Evolutionary conservation across 139 green algal genomes (phyloP), one percentile per base, ranked within the genome.

Genomic region (Chlorella sp.): DNA sequence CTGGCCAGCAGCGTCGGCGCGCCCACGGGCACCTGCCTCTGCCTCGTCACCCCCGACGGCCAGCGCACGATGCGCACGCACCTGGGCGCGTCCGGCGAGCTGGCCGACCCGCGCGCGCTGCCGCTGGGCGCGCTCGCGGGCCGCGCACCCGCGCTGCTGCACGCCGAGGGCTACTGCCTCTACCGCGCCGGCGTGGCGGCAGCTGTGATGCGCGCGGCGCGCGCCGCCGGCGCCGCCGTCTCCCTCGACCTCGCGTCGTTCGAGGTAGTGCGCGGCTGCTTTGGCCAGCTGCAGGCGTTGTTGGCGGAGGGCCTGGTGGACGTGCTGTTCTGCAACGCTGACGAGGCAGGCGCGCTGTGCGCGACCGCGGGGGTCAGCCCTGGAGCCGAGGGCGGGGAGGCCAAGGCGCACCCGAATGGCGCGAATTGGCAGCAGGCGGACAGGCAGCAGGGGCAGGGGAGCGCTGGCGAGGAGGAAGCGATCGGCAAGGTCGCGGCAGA

Each of bases 11-110:
- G 43, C 69, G 58, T 35, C 45, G 68, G 42, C 6, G 67, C 29
- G 14, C 53, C 86, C 23, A 90, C 83, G 38, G 92, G 86, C 58
- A 79, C 42, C 43, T 91, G 86, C 66, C 43, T 95, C 38, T 94
- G 90, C 79, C 72, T 96, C 23, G 87, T 87, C 33, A 93, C 91
- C 0, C 87, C 88, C 27, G 90, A 94, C 60, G 93, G 93, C 27
- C 90, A 97, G 83, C 91, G 93, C 70, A 97, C 93, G 2, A 97
- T 97, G 93, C 90, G 92, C 36, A 97, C 93, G 5, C 91, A 81
- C 72, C 88, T 97, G 33, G 89, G 89, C 3, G 93, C 93, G 3
- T 85, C 92, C 1, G 31, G 79, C 61, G 81, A 93, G 70, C 86
- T 96, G 31, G 66, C 38, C 41, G 62, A 27, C 21, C 64, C 59